Conservation (phyloP, 2,329 filamentous ascomycete genomes). For the Alternaria incomplexa region DNA sequence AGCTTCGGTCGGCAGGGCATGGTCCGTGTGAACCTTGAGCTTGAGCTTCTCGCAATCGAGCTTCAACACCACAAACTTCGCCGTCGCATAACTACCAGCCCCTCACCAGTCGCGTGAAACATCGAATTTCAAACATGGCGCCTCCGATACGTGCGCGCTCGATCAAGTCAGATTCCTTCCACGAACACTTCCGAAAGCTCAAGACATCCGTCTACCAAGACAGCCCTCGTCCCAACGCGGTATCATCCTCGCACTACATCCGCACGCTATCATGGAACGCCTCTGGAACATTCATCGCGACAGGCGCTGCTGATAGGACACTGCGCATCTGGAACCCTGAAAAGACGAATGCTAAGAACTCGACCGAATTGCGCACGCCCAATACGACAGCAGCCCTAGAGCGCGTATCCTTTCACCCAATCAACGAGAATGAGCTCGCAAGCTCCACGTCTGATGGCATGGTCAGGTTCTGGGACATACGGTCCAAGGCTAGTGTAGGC, state of each 20-base stretch:
- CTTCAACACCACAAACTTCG: background rate
- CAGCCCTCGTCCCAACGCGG: conserved; percentile 40
- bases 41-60: background rate
- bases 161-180: conserved; percentile 73
- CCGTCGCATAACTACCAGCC: background rate
- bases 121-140: conserved; percentile 28
- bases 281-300: conserved; percentile 80
- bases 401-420: conserved; percentile 78
- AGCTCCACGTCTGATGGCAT: conserved; percentile 76
- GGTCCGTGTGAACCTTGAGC: conserved; percentile 4
- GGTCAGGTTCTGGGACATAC: conserved; percentile 80
- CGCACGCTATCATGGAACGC: conserved; percentile 90
- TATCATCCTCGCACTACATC: conserved; percentile 52
- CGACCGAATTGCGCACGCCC: conserved; percentile 74
- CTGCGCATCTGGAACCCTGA: conserved; percentile 84
- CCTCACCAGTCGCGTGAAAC: background rate
- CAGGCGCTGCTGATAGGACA: conserved; percentile 73
- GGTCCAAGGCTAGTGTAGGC: conserved; percentile 72
- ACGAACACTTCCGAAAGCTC: conserved; percentile 68
- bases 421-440: conserved; percentile 77
- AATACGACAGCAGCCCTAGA: conserved; percentile 62
- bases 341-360: conserved; percentile 73
- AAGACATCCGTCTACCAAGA: conserved; percentile 72
- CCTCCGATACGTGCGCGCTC: conserved; percentile 58
- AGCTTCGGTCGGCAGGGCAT: background rate